These are phyloP conservation scores for Micractinium sp. DNA, from an alignment of 139 green algal genomes.

Conservation along the genomic window DNA sequence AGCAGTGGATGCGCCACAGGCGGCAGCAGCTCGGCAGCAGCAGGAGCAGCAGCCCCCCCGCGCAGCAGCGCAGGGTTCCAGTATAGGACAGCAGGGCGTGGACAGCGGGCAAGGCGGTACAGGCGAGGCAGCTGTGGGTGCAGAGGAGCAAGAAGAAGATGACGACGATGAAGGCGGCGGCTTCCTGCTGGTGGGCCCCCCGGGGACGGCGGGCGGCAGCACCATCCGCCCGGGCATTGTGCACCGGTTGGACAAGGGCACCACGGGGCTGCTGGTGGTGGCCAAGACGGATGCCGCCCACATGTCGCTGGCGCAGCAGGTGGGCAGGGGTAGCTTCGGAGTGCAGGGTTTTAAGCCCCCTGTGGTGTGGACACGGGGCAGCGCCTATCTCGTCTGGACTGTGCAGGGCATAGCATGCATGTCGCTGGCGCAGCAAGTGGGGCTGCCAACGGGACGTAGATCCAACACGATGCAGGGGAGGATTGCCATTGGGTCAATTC, in stretches of 20 bases:
- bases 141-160: background rate
- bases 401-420: background rate
- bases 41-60: background rate
- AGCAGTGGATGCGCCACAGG: background rate
- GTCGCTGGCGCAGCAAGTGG: slow-evolving; percentile 29
- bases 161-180: slow-evolving; percentile 27
- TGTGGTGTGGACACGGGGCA: too few species aligned
- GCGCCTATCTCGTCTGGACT: background rate
- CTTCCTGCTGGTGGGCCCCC: background rate
- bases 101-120: too few species aligned
- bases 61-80: too few species aligned
- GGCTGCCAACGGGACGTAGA: too few species aligned
- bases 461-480: too few species aligned
- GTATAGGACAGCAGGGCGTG: too few species aligned
- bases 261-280: slow-evolving; percentile 92
- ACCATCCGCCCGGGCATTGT: slow-evolving; percentile 95
- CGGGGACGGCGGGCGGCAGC: background rate
- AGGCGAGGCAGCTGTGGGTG: too few species aligned
- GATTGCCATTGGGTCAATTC: too few species aligned
- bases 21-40: background rate
- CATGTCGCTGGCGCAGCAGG: slow-evolving; percentile 31
- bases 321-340: background rate
- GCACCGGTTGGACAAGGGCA: slow-evolving; percentile 95
- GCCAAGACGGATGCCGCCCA: slow-evolving; percentile 76
- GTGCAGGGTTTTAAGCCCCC: background rate